Base-by-base conservation (phyloP, 2,329 filamentous ascomycete genomes). In the Pseudofabraea citricarpa region DNA sequence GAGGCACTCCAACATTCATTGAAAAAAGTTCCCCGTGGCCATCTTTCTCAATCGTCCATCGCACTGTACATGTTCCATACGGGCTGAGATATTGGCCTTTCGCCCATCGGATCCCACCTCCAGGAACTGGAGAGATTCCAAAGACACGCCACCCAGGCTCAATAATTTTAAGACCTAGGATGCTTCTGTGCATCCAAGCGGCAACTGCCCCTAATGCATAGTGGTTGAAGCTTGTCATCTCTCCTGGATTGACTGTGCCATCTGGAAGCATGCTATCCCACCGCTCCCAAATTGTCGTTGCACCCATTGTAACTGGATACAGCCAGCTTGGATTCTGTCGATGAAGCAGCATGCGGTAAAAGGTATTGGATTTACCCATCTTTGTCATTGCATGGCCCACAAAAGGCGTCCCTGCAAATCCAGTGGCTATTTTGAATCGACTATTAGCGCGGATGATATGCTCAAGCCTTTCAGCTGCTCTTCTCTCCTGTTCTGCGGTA, bases 111-210 rank as follows among this genome's bases (percentile, higher is more conserved):
- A n/a, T n/a, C n/a, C n/a, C n/a, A n/a, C n/a, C n/a, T n/a, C n/a
- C n/a, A n/a, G n/a, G n/a, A n/a, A n/a, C n/a, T n/a, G n/a, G n/a
- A n/a, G n/a, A n/a, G n/a, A n/a, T n/a, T n/a, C n/a, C n/a, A n/a
- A n/a, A n/a, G n/a, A n/a, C n/a, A n/a, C 24, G 24, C 24, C 24
- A 27, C 7, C 24, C 24, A 27, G 24, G 24, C 24, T 27, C 24
- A 7, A 13, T 52, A 3, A 56, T 62, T 19, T 64, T 61, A 15
- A 57, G 24, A 13, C 24, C 24, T 27, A 7, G 8, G 24, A 27
- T 27, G 13, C 13, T 27, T 13, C 13, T 27, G n/a, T 37, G 35
- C 7, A 37, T 10, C 35, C 35, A 37, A 29, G 27, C 23, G 6
- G 23, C 37, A 40, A 40, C 23, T 2, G 22, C 27, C 12, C 43